Conservation (phyloP, 257 asterid species). For the Gynochthodes officinalis region DNA sequence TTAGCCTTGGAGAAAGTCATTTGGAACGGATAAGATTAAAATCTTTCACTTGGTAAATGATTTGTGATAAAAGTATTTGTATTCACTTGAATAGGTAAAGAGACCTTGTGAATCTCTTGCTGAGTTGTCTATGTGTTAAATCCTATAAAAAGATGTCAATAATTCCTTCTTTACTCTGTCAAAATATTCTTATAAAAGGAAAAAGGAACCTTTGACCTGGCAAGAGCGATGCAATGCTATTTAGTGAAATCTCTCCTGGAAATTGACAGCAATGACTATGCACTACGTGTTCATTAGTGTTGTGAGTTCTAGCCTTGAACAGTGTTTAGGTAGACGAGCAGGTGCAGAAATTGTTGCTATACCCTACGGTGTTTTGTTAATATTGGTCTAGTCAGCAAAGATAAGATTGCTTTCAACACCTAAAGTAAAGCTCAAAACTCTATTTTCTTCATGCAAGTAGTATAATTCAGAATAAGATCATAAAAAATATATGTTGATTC, state of each 20-base stretch:
- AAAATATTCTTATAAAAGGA: too few species aligned
- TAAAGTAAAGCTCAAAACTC: background rate
- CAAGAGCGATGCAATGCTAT: background rate
- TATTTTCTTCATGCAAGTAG: background rate
- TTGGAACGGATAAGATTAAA: too few species aligned
- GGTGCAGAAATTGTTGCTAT: background rate
- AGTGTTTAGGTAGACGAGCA: background rate
- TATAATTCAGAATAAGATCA: background rate
- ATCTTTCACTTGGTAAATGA: background rate
- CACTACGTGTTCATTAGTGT: background rate
- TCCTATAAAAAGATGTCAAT: too few species aligned
- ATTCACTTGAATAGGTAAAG: background rate
- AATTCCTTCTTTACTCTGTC: too few species aligned
- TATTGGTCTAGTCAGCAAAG: background rate
- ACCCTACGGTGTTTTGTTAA: background rate
- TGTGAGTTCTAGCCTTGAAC: background rate
- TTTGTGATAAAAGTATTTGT: background rate
- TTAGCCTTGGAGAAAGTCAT: background rate
- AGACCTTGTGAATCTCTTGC: background rate
- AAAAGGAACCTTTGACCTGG: too few species aligned
- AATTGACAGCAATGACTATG: background rate
- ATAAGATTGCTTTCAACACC: background rate
- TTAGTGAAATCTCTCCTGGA: background rate
- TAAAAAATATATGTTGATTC: background rate
- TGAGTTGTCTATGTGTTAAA: too few species aligned